These are phyloP conservation scores for Endocalyx cinctus DNA, from an alignment of 2,329 filamentous ascomycete genomes.

Conservation along the genomic window DNA sequence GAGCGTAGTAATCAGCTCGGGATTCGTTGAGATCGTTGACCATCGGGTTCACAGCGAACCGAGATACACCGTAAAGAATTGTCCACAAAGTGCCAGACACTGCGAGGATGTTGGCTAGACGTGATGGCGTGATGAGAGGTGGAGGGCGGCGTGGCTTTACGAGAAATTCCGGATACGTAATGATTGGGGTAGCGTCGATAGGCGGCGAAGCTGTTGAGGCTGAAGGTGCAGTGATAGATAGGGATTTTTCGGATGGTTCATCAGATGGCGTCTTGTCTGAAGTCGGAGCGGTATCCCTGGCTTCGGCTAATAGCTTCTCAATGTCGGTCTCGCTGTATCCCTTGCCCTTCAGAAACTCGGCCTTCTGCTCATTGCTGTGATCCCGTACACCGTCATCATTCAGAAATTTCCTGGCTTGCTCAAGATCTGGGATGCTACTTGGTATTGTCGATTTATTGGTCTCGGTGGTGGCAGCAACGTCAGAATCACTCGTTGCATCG, in stretches of 20 bases:
- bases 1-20: constrained; percentile 48
- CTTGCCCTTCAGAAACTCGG: constrained; percentile 72
- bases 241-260: constrained; percentile 1
- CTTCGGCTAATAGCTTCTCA: constrained; percentile 51
- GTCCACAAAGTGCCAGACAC: constrained; percentile 54
- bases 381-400: constrained; percentile 67
- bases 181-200: constrained; percentile 52
- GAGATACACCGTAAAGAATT: constrained; percentile 66
- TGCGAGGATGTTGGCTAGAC: constrained; percentile 57
- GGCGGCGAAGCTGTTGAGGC: constrained; percentile 15
- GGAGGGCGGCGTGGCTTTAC: constrained; percentile 50
- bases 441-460: no score
- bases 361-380: constrained; percentile 67
- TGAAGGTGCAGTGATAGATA: background rate
- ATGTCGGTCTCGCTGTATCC: constrained; percentile 66
- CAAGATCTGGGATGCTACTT: no score
- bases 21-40: constrained; percentile 47
- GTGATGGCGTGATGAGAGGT: constrained; percentile 57
- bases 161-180: constrained; percentile 69
- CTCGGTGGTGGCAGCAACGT: constrained; percentile 19
- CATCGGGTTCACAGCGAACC: constrained; percentile 63
- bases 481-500: constrained; percentile 10
- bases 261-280: constrained; percentile 1
- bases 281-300: constrained; percentile 7
- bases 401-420: constrained; percentile 72